Percentiles rank a stretch among this genome's conserved stretches.
Evolutionary conservation across 805 yeast species (phyloP).

Genomic region (Wickerhamiella sergipiensis): DNA sequence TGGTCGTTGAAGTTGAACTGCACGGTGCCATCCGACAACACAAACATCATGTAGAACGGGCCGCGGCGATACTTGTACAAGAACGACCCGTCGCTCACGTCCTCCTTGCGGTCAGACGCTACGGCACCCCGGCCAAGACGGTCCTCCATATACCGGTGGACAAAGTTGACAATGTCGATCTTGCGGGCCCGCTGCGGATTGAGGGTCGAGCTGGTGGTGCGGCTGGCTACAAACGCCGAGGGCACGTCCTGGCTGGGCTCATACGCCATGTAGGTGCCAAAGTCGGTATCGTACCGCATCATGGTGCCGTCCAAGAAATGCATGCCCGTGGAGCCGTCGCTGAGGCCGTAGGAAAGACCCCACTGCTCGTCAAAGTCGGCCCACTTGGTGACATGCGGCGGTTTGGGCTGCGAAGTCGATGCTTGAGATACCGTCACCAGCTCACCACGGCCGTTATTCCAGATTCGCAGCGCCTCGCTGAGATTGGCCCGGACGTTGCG

Average conservation of each 20-base stretch:
- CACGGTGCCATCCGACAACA: constrained; percentile 78
- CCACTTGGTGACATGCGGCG: constrained; percentile 88
- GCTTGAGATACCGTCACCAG: background rate
- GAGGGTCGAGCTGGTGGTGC: constrained; percentile 23
- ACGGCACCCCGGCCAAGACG: constrained; percentile 49
- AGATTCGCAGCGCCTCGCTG: background rate
- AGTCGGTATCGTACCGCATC: constrained; percentile 52
- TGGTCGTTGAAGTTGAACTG: constrained; percentile 96
- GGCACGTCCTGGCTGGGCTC: constrained; percentile 33
- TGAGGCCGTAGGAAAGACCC: constrained; percentile 86
- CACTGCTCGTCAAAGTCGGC: constrained; percentile 94
- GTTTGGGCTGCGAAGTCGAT: background rate
- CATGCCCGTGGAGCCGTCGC: constrained; percentile 83
- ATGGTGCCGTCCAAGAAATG: constrained; percentile 76
- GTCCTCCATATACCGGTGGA: constrained; percentile 83
- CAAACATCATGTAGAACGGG: constrained; percentile 76
- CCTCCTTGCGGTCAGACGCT: constrained; percentile 45
- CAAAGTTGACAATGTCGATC: constrained; percentile 74
- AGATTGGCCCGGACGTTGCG: background rate
- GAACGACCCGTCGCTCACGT: constrained; percentile 31
- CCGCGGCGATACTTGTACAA: constrained; percentile 73
- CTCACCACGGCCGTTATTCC: background rate
- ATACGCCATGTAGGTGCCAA: constrained; percentile 38
- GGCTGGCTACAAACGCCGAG: constrained; percentile 27
- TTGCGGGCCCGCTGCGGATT: constrained; percentile 33